Evolutionary conservation across 306 rosid species (phyloP), one percentile per base, ranked within the genome.

Genomic region (Fragaria ananassa): DNA sequence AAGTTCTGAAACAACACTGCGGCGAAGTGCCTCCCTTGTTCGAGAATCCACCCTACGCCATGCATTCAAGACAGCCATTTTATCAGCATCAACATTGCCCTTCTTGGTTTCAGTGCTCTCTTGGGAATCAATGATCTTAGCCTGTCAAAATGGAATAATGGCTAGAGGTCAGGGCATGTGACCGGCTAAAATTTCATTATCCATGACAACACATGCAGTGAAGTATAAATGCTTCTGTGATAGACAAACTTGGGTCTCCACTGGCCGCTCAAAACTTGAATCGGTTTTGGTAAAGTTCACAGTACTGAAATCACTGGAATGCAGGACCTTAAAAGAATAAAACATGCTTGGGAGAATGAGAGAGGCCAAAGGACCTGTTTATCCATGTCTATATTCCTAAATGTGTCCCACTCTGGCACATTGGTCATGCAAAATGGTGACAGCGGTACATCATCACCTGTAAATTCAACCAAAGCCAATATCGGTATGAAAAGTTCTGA

Each of bases 301-400:
- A n/a, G 51, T 45, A 37, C 27, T 25, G 17, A 60, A 58, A 25
- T 44, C 44, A 74, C 12, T 9, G 8, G n/a, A 27, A 18, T 27
- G 69, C 57, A 60, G 29, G 56, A 76, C 53, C 57, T 29, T 37
- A 19, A 61, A 53, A 62, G 21, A 42, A 2, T 17, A 21, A 72
- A 34, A 23, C 46, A 19, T 44, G 50, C 17, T 45, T 45, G 35
- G 27, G 15, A 58, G 68, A 68, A 64, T 15, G 60, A 68, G 67
- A 70, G 62, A 76, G 80, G 58, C 29, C 69, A 74, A 70, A 70
- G 67, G 77, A 95, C 98, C 96, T 92, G 97, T 86, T 84, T 86
- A 74, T 95, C 99, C 99, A 92, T 95, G 93, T 95, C 99, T 67
- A 92, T 92, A 85, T 83, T 95, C 91, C 99, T 88, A 83, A 95